These are phyloP conservation scores for Crithidia thermophila DNA, from an alignment of 208 protist species.

Conservation along the genomic window DNA sequence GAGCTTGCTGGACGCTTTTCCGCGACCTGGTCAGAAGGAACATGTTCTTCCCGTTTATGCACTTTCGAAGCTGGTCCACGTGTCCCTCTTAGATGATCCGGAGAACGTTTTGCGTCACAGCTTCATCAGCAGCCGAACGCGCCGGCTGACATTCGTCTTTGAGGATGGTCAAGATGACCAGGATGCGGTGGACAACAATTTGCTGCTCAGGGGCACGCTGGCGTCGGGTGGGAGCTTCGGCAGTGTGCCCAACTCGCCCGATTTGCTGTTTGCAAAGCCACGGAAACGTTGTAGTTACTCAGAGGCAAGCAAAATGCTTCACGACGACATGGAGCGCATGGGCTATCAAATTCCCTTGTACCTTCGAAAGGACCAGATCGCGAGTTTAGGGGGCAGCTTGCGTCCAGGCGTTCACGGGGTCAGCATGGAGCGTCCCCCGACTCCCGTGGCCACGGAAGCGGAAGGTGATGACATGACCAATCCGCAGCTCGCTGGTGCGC, in stretches of 20 bases:
- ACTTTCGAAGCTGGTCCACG: slow-evolving; percentile 56
- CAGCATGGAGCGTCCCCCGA: too few species aligned
- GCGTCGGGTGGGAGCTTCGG: too few species aligned
- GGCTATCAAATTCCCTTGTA: slow-evolving; percentile 57
- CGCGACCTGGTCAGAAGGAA: slow-evolving; percentile 16
- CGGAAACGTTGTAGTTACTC: too few species aligned
- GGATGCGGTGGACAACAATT: too few species aligned
- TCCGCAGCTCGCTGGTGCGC: too few species aligned
- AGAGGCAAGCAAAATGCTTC: neutral
- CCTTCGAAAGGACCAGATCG: slow-evolving; percentile 23
- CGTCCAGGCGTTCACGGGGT: slow-evolving; percentile 35
- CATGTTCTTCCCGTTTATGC: slow-evolving; percentile 21
- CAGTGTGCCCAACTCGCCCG: too few species aligned
- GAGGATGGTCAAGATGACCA: too few species aligned
- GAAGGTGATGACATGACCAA: too few species aligned
- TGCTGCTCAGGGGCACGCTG: too few species aligned
- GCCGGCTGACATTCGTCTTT: slow-evolving; percentile 19
- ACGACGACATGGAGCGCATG: slow-evolving; percentile 38
- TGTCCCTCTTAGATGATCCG: slow-evolving; percentile 68
- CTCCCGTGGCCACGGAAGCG: too few species aligned
- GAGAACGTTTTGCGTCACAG: slow-evolving; percentile 39
- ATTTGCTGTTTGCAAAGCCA: too few species aligned
- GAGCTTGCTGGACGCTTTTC: slow-evolving; percentile 19
- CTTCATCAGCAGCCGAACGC: slow-evolving; percentile 56
- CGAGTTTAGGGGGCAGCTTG: slow-evolving; percentile 24